Base-by-base conservation (phyloP, 148 eudicot species). In the Rhododendron mucronatum region DNA sequence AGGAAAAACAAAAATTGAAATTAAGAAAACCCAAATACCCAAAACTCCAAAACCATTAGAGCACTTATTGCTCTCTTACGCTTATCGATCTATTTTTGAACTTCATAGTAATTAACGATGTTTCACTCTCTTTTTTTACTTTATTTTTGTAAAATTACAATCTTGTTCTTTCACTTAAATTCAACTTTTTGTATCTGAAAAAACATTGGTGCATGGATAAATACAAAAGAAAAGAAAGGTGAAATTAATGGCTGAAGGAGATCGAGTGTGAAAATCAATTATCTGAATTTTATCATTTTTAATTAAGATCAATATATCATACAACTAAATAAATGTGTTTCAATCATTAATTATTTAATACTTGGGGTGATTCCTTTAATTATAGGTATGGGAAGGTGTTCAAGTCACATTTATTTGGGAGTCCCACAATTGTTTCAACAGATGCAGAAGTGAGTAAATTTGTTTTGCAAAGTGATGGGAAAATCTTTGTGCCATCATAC, bases 351-450 rank as follows among this genome's bases (percentile, higher is more conserved):
- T 41, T 41, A 41, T 0, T 14, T 37, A 20, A 76, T 77, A 50
- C 2, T 50, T 48, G 59, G 28, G 28, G 11, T 26, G 76, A 50
- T 35, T 21, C 45, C 45, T 5, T 41, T 6, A 5, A 16, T 30
- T 57, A 28, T 51, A 93, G 98, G 96, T 96, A 93, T 87, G 98
- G 99, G 83, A 91, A 94, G 87, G 96, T 95, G 75, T 95, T 96
- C 94, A 95, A 93, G 93, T 93, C 98, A 3, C 97, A 96, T 55
- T 87, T 96, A 88, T 96, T 96, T 88, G 98, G 98, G 81, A 94
- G 94, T 50, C 90, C 91, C 33, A 94, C 96, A 2, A 93, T 96
- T 80, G 89, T 96, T 2, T 96, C 98, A 69, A 93, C 95, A 35
- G 98, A 96, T 88, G 99, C 95, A 86, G 99, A 97, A 89, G 98